Percentiles rank a stretch among this genome's conserved stretches.
These are phyloP conservation scores for Blastobotrys peoriensis DNA, from an alignment of 805 yeast species.

Conservation along the genomic window DNA sequence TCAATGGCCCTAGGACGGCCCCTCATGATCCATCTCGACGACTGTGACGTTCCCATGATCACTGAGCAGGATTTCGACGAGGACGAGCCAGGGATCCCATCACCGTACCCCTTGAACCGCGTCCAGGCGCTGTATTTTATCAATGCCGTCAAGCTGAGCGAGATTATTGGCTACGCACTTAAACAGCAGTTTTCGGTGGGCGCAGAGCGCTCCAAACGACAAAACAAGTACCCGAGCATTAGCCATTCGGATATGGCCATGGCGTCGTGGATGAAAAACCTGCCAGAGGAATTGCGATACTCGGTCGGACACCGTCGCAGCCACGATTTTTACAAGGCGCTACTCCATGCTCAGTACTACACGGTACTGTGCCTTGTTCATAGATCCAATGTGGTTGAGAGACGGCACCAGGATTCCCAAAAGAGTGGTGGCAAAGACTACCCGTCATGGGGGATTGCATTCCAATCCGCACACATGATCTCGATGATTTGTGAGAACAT, in stretches of 20 bases:
- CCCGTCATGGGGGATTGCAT: conserved; percentile 77
- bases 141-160: conserved; percentile 58
- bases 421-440: conserved; percentile 26
- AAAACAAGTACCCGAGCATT: conserved; percentile 44
- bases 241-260: conserved; percentile 65
- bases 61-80: conserved; percentile 59
- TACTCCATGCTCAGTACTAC: conserved; percentile 64
- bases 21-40: conserved; percentile 57
- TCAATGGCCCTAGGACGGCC: conserved; percentile 76
- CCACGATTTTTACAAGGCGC: conserved; percentile 52
- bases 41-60: conserved; percentile 72
- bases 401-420: conserved; percentile 20
- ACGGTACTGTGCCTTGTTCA: conserved; percentile 66
- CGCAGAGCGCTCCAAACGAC: conserved; percentile 45
- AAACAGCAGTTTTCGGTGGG: conserved; percentile 66
- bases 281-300: conserved; percentile 59
- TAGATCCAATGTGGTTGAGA: conserved; percentile 52
- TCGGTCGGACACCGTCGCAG: conserved; percentile 48
- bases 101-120: conserved; percentile 39
- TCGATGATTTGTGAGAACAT: conserved; percentile 56
- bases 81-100: conserved; percentile 37
- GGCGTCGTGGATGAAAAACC: conserved; percentile 67
- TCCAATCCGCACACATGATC: conserved; percentile 75
- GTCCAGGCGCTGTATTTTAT: conserved; percentile 54
- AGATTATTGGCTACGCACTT: conserved; percentile 62